Evolutionary conservation across 1,284 basidiomycete genomes (phyloP), one percentile per base, ranked within the genome.

Genomic region (Ustilago trichophora): DNA sequence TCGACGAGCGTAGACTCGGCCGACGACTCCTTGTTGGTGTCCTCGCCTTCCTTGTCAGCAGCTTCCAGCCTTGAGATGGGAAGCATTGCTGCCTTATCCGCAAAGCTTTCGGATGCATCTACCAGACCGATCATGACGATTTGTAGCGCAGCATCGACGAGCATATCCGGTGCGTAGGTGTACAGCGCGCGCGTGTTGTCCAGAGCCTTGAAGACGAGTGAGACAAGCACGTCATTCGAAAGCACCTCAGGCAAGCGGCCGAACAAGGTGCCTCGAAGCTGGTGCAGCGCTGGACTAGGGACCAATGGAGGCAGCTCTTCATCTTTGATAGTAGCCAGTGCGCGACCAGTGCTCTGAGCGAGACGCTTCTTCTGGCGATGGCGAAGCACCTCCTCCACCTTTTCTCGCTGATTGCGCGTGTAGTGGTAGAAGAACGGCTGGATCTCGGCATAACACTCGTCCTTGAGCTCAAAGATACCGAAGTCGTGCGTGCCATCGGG

Each of bases 401-500:
- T 91, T 76, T 97, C 92, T 36, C 93, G 87, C 78, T 93, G 91
- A 82, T 98, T 98, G 26, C 94, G 87, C 11, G 92, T 90, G 82
- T 96, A 98, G 78, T 98, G 93, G 80, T 90, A 92, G 85, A 95
- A 98, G 84, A 93, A 96, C 0, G 94, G 93, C 76, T 98, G 91
- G 65, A 98, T 90, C 69, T 97, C 90, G 64, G 89, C 89, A 79
- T 88, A 93, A 24, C 85, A 86, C 73, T 91, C 91, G 26, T 92
- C 88, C 77, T 89, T 90, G 57, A 98, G 86, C 72, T 93, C 89
- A 83, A 97, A 98, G 31, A 88, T 85, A 1, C 96, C 96, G 1
- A 87, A 86, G 71, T 96, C 93, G 2, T 88, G 85, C 0, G 86
- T 87, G 0, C 87, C 82, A 74, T 92, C 90, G 0, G 94, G 94